Percentiles rank a stretch among this genome's conserved stretches.
These are phyloP conservation scores for Closterium sp. DNA, from an alignment of 139 green algal species.

Conservation along the genomic window DNA sequence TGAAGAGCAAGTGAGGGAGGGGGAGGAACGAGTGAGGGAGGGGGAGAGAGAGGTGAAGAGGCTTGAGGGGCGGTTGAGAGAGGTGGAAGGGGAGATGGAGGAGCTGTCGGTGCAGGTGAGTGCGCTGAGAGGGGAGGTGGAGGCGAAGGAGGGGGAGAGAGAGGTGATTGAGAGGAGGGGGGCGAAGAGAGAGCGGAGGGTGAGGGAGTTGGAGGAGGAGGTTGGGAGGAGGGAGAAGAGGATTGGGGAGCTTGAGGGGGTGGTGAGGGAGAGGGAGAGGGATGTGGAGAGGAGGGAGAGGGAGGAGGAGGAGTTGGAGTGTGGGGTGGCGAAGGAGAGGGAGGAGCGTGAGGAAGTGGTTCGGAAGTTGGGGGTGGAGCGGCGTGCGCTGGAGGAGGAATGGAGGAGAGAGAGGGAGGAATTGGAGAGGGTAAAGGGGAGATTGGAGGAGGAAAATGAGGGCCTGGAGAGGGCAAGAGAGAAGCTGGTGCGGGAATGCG, in stretches of 20 bases:
- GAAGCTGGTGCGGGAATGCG: no score
- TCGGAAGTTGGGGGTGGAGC: no score
- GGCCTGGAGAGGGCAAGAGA: no score
- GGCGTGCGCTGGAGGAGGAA: no score
- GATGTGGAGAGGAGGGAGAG: background rate
- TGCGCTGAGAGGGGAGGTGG: background rate
- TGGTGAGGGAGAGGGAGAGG: background rate
- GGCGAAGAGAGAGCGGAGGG: background rate
- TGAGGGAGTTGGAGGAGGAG: background rate
- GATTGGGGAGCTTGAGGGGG: background rate
- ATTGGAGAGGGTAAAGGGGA: no score
- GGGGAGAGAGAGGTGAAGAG: background rate
- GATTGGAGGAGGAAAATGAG: no score
- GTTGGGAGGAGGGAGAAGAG: background rate
- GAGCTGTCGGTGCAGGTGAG: background rate
- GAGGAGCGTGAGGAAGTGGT: no score
- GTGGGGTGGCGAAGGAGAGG: background rate
- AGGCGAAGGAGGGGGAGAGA: background rate
- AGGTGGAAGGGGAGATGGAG: background rate
- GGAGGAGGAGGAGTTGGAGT: background rate
- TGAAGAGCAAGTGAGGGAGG: background rate
- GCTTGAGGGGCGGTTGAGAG: background rate
- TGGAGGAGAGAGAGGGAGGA: no score
- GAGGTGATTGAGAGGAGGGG: background rate
- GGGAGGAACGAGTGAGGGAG: background rate